Percentiles rank a stretch among this genome's conserved stretches.
These are phyloP conservation scores for Apiospora hydei DNA, from an alignment of 2,329 filamentous ascomycete genomes.

Conservation along the genomic window DNA sequence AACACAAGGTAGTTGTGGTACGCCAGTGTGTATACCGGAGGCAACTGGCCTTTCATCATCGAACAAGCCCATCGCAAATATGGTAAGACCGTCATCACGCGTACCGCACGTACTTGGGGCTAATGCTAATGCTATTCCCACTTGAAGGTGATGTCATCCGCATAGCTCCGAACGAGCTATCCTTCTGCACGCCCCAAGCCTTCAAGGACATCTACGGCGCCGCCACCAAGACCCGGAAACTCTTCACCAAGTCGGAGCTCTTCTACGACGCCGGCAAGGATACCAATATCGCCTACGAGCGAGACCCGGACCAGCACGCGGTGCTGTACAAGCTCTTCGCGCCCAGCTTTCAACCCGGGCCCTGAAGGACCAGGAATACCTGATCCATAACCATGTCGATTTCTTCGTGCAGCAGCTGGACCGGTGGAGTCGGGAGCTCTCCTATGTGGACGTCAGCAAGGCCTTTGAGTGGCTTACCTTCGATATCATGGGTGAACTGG, in stretches of 20 bases:
- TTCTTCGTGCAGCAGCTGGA: slow-evolving; percentile 31
- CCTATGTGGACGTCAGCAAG: slow-evolving; percentile 30
- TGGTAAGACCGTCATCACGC: no score
- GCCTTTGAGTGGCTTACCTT: slow-evolving; percentile 37
- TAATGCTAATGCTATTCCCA: no score
- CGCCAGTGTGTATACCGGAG: slow-evolving; percentile 26
- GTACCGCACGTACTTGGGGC: no score
- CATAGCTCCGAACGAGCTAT: slow-evolving; percentile 34
- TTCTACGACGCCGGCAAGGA: slow-evolving; percentile 31
- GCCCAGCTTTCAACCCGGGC: slow-evolving; percentile 33
- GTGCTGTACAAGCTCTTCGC: slow-evolving; percentile 32
- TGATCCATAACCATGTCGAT: slow-evolving; percentile 34
- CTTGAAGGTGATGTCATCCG: slow-evolving; percentile 31
- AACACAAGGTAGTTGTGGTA: slow-evolving; percentile 31
- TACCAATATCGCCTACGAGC: slow-evolving; percentile 30
- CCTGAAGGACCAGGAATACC: slow-evolving; percentile 34
- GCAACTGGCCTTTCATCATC: slow-evolving; percentile 27
- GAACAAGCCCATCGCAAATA: slow-evolving; percentile 30
- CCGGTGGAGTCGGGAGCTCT: background rate
- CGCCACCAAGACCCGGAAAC: slow-evolving; percentile 31
- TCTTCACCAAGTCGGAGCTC: slow-evolving; percentile 31
- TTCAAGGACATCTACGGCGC: slow-evolving; percentile 32
- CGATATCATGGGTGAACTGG: slow-evolving; percentile 34
- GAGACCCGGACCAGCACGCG: slow-evolving; percentile 34
- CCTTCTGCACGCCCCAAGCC: slow-evolving; percentile 28